Conservation (phyloP, 768 basidiomycete genomes). For the Mycena sanguinolenta region DNA sequence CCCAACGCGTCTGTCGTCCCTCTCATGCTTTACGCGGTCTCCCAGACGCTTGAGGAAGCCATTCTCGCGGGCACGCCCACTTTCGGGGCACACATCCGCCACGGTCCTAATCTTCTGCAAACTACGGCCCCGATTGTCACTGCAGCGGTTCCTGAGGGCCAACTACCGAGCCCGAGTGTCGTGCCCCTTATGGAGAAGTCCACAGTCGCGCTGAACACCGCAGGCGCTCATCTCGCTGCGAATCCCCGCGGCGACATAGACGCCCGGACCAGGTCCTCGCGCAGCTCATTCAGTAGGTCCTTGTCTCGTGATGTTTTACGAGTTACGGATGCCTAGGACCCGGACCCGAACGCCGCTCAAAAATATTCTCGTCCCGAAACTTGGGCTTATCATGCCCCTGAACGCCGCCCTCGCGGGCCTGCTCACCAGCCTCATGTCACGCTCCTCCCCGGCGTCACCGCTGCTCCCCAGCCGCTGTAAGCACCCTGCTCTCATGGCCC, state of each 20-base stretch:
- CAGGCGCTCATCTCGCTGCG: slow-evolving; percentile 6
- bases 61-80: background rate
- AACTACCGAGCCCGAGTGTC: background rate
- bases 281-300: background rate
- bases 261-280: slow-evolving; percentile 18
- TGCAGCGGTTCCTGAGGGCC: background rate
- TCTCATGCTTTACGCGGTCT: slow-evolving; percentile 21
- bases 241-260: slow-evolving; percentile 17
- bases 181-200: slow-evolving; percentile 8
- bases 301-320: background rate
- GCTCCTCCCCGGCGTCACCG: slow-evolving; percentile 11
- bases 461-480: background rate
- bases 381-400: slow-evolving; percentile 1
- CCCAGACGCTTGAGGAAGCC: background rate
- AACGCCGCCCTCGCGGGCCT: slow-evolving; percentile 15
- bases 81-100: background rate
- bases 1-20: slow-evolving; percentile 24
- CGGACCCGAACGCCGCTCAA: slow-evolving; percentile 13
- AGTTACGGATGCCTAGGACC: background rate
- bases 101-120: background rate
- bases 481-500: background rate
- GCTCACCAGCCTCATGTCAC: slow-evolving; percentile 7
- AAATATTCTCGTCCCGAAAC: slow-evolving; percentile 23
- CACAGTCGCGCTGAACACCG: slow-evolving; percentile 5
- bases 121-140: background rate